A percentile compares a stretch with the other conserved stretches of the same genome.
phyloP scores from a whole-genome alignment of 2,329 filamentous ascomycete genomes.

The Knoxdaviesia proteae region DNA sequence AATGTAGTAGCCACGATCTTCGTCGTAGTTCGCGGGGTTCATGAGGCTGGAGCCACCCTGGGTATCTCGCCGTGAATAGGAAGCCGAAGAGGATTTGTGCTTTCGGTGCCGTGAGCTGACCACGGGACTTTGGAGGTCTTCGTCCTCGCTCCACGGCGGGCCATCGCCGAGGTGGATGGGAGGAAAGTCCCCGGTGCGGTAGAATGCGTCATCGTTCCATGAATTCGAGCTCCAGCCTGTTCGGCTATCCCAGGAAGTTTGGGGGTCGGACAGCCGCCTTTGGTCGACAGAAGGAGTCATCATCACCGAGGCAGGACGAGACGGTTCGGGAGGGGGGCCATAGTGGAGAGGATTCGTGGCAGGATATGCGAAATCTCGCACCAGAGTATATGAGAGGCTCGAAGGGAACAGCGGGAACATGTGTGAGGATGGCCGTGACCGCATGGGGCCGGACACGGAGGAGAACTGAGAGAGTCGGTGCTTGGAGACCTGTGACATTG shows the following conservation, averaged over 20 bases:
- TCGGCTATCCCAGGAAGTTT: slow-evolving; percentile 52
- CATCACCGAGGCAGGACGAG: slow-evolving; percentile 48
- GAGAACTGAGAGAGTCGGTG: slow-evolving; percentile 74
- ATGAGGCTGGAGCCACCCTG: slow-evolving; percentile 21
- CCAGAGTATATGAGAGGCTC: slow-evolving; percentile 68
- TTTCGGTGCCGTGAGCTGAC: slow-evolving; percentile 72
- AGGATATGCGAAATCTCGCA: slow-evolving; percentile 91
- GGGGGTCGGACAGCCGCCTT: slow-evolving; percentile 66
- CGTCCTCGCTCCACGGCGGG: slow-evolving; percentile 86
- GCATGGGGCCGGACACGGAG: slow-evolving; percentile 41
- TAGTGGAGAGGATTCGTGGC: slow-evolving; percentile 72
- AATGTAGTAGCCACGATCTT: slow-evolving; percentile 45
- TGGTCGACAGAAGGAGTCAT: slow-evolving; percentile 73
- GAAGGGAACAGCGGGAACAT: slow-evolving; percentile 70
- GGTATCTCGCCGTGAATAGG: slow-evolving; percentile 22
- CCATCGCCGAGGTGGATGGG: slow-evolving; percentile 74
- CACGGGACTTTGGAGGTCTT: slow-evolving; percentile 82
- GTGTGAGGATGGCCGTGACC: slow-evolving; percentile 63
- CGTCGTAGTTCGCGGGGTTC: slow-evolving; percentile 28
- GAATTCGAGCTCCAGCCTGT: slow-evolving; percentile 30
- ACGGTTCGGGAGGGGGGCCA: slow-evolving; percentile 63
- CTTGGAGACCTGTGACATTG: slow-evolving; percentile 58
- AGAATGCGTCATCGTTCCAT: slow-evolving; percentile 31
- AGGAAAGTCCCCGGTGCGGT: slow-evolving; percentile 50
- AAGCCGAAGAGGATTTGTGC: slow-evolving; percentile 48